Conservation (phyloP, 2,329 filamentous ascomycete genomes). For the Colletotrichum sp. region DNA sequence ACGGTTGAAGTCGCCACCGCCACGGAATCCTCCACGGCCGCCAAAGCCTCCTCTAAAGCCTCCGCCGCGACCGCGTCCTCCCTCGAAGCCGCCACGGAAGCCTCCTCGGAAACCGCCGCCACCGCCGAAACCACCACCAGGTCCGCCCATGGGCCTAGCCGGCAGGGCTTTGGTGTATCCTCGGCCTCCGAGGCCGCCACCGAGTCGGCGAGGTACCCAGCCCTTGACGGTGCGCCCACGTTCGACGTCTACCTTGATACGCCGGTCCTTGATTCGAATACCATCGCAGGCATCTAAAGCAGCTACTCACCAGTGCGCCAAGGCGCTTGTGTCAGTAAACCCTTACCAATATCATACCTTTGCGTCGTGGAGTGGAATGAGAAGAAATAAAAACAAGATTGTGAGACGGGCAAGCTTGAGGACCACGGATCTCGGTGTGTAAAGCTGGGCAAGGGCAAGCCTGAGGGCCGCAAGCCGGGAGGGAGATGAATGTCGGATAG, state of each 20-base stretch:
- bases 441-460: slow-evolving; percentile 43
- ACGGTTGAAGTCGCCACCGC: slow-evolving; percentile 51
- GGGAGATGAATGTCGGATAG: slow-evolving; percentile 24
- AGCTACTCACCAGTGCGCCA: slow-evolving; percentile 72
- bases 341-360: slow-evolving; percentile 57
- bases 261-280: slow-evolving; percentile 89
- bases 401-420: slow-evolving; percentile 63
- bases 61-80: slow-evolving; percentile 35
- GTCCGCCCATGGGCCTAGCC: slow-evolving; percentile 70
- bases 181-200: slow-evolving; percentile 89
- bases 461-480: slow-evolving; percentile 47
- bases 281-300: slow-evolving; percentile 87
- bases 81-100: slow-evolving; percentile 43
- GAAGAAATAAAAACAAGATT: slow-evolving; percentile 29
- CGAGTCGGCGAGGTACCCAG: slow-evolving; percentile 91
- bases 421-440: slow-evolving; percentile 55
- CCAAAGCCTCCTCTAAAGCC: slow-evolving; percentile 55
- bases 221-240: slow-evolving; percentile 91
- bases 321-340: slow-evolving; percentile 71
- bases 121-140: slow-evolving; percentile 47
- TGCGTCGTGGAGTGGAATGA: slow-evolving; percentile 24
- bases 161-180: slow-evolving; percentile 87
- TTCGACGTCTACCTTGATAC: slow-evolving; percentile 94
- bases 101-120: slow-evolving; percentile 59
- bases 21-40: slow-evolving; percentile 57